phyloP scores from a whole-genome alignment of 1,284 basidiomycete species.

The Ustilago shanxiensis region DNA sequence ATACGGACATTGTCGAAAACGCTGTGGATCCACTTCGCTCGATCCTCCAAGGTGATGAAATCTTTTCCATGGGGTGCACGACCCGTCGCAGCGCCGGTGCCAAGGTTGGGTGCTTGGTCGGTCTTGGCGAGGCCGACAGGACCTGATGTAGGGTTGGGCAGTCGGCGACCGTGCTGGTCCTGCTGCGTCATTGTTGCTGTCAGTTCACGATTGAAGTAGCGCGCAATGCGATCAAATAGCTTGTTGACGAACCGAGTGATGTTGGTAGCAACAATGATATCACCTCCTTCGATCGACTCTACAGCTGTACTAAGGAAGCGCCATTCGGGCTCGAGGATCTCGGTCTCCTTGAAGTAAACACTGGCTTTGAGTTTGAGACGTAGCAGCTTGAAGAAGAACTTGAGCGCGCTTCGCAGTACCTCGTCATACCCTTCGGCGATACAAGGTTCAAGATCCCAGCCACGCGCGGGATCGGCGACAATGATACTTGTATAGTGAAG shows the following conservation, averaged over 20 bases:
- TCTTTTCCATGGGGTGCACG: conserved; percentile 50
- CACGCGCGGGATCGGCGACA: conserved; percentile 82
- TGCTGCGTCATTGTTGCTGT: conserved; percentile 76
- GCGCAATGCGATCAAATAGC: conserved; percentile 79
- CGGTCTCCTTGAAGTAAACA: conserved; percentile 98
- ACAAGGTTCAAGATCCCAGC: conserved; percentile 89
- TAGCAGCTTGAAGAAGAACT: conserved; percentile 91
- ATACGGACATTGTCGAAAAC: conserved; percentile 93
- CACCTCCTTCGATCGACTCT: conserved; percentile 87
- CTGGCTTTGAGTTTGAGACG: conserved; percentile 96
- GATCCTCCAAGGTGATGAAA: conserved; percentile 83
- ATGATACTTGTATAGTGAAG: conserved; percentile 91
- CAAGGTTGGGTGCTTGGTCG: conserved; percentile 17
- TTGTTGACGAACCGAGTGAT: conserved; percentile 68
- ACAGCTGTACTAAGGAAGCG: conserved; percentile 94
- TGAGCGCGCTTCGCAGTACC: conserved; percentile 87
- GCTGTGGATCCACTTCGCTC: conserved; percentile 89
- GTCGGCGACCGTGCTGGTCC: conserved; percentile 32
- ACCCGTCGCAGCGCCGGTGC: conserved; percentile 30
- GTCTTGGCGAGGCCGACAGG: conserved; percentile 40
- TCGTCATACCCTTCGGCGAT: conserved; percentile 90
- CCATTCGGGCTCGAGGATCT: conserved; percentile 96
- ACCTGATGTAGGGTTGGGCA: conserved; percentile 38
- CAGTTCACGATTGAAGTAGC: conserved; percentile 94
- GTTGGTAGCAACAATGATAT: conserved; percentile 82